Conservation (phyloP, 495 filamentous ascomycete genomes). For the Lophiostoma macrostomum region DNA sequence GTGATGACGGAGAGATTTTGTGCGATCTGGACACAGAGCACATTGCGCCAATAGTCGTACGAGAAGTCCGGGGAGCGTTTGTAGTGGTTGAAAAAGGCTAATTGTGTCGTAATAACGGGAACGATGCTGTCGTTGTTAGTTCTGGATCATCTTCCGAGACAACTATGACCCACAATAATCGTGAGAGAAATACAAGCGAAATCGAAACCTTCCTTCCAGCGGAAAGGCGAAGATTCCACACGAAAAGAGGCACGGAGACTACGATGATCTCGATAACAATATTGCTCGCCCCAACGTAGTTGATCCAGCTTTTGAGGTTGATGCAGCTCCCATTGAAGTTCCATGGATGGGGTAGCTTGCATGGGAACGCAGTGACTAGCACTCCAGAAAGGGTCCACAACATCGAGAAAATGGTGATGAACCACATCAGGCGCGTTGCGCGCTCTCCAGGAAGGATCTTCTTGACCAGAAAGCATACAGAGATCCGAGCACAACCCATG, state of each 20-base stretch:
- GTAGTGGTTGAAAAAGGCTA: conserved; percentile 21
- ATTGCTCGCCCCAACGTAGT: conserved; percentile 28
- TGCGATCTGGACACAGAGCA: conserved; percentile 24
- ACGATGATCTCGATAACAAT: conserved; percentile 23
- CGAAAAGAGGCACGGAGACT: conserved; percentile 25
- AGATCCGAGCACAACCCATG: conserved; percentile 26
- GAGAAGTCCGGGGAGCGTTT: conserved; percentile 6
- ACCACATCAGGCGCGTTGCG: neutral
- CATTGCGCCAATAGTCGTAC: conserved; percentile 20
- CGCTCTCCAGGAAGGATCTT: conserved; percentile 19
- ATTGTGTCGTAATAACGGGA: conserved; percentile 7
- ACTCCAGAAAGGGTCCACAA: conserved; percentile 36
- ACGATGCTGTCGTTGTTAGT: conserved; percentile 13
- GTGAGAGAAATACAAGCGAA: conserved; percentile 14
- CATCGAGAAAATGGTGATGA: conserved; percentile 19
- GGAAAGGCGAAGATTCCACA: conserved; percentile 26
- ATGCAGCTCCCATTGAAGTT: conserved; percentile 11
- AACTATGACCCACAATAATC: conserved; percentile 11
- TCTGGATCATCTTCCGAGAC: neutral
- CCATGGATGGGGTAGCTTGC: conserved; percentile 21
- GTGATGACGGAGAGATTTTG: conserved; percentile 32
- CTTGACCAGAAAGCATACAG: conserved; percentile 25
- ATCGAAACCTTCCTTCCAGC: conserved; percentile 23
- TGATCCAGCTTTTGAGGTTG: conserved; percentile 13
- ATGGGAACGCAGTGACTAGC: conserved; percentile 49